Percentiles rank a stretch among this genome's conserved stretches.
Conservation (phyloP, 139 green algal species). For the Volvox reticuliferus region DNA sequence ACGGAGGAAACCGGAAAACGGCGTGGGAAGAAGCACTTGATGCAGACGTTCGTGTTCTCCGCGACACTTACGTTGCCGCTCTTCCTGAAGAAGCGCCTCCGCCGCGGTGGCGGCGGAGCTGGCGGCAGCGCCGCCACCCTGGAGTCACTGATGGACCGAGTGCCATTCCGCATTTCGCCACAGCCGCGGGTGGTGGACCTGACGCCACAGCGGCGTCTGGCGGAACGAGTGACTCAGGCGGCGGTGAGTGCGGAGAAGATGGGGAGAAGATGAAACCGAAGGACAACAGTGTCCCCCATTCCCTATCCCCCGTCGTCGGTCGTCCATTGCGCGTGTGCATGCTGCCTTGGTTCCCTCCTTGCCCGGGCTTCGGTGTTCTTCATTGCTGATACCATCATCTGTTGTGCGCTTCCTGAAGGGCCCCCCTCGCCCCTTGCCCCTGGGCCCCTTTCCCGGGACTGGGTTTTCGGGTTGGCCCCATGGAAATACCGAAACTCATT, state of each 20-base stretch:
- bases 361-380: no score
- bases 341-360: no score
- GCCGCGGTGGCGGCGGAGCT: conserved; percentile 75
- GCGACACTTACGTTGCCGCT: conserved; percentile 95
- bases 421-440: no score
- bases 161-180: conserved; percentile 66
- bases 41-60: conserved; percentile 97
- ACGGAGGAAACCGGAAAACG: neutral
- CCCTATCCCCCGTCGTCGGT: no score
- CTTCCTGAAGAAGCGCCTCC: conserved; percentile 76
- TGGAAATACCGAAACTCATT: no score
- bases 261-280: conserved; percentile 31
- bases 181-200: conserved; percentile 74
- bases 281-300: no score
- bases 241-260: conserved; percentile 67
- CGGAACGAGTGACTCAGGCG: conserved; percentile 32
- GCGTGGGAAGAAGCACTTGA: neutral
- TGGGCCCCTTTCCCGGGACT: no score
- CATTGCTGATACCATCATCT: no score
- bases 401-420: no score
- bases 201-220: conserved; percentile 58
- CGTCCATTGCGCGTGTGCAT: no score
- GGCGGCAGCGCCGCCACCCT: conserved; percentile 72
- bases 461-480: no score
- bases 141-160: conserved; percentile 86